A percentile compares a stretch with the other conserved stretches of the same genome.
These are phyloP conservation scores for Leishmania turanica DNA, from an alignment of 208 protist species.

Conservation along the genomic window DNA sequence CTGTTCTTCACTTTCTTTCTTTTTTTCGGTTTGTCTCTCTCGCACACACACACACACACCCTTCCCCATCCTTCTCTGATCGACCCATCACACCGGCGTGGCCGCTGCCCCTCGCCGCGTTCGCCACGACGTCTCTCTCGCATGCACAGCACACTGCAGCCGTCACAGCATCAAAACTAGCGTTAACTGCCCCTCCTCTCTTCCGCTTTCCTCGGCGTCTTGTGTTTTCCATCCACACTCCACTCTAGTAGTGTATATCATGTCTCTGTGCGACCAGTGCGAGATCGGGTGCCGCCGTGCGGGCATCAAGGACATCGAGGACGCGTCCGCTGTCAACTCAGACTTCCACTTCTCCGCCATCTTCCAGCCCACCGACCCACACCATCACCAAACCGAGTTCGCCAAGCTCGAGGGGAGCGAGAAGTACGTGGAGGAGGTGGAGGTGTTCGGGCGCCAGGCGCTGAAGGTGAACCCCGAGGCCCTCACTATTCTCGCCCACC, in stretches of 20 bases:
- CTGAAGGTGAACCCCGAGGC: conserved; percentile 93
- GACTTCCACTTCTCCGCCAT: conserved; percentile 86
- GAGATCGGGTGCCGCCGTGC: conserved; percentile 57
- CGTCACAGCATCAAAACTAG: background rate
- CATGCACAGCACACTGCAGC: background rate
- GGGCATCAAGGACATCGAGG: conserved; percentile 76
- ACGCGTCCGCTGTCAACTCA: conserved; percentile 40
- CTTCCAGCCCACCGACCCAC: conserved; percentile 81
- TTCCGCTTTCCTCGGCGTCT: background rate
- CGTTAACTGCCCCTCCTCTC: background rate
- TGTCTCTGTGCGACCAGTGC: conserved; percentile 74
- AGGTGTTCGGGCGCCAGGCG: conserved; percentile 70
- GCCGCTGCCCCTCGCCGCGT: background rate
- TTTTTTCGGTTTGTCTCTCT: background rate
- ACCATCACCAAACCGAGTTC: conserved; percentile 86
- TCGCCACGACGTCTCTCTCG: background rate
- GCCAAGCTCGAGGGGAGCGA: conserved; percentile 79
- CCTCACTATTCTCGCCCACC: conserved; percentile 83
- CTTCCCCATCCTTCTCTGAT: background rate
- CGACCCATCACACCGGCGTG: background rate
- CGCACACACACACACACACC: background rate
- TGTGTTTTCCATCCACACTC: background rate
- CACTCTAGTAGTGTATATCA: conserved; percentile 7
- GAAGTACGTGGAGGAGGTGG: conserved; percentile 80
- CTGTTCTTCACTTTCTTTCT: background rate